Conservation (phyloP, 2,329 filamentous ascomycete species). For the Trichophyton verrucosum region DNA sequence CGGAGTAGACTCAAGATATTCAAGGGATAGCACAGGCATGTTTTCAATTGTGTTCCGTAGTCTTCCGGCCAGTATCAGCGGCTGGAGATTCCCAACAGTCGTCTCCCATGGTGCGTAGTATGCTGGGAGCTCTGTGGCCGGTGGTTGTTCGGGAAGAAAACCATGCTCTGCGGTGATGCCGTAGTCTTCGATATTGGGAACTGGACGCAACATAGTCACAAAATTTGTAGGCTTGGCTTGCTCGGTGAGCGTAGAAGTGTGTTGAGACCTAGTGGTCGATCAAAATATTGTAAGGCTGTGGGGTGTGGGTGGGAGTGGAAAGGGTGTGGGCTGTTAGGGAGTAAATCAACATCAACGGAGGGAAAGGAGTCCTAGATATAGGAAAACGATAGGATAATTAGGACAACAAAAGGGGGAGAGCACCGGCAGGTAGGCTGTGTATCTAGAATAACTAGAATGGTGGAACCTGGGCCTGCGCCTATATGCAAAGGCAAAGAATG, state of each 20-base stretch:
- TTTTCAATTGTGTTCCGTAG: slow-evolving; percentile 67
- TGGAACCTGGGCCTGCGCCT: background rate
- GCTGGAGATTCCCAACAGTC: slow-evolving; percentile 72
- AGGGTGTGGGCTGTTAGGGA: background rate
- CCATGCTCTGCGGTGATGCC: slow-evolving; percentile 55
- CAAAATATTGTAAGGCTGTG: background rate
- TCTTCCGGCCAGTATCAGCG: slow-evolving; percentile 71
- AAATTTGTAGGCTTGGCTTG: background rate
- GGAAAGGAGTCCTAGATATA: background rate
- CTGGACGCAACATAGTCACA: slow-evolving; percentile 32
- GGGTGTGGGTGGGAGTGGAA: background rate
- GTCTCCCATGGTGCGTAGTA: slow-evolving; percentile 96
- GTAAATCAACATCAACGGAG: background rate
- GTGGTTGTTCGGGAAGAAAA: slow-evolving; percentile 73
- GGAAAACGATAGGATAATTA: background rate
- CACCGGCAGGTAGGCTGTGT: background rate
- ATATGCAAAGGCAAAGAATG: background rate
- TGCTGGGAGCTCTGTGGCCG: slow-evolving; percentile 65
- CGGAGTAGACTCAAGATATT: slow-evolving; percentile 64
- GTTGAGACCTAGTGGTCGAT: background rate
- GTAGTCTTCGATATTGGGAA: slow-evolving; percentile 55
- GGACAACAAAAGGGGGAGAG: background rate
- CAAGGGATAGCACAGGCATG: slow-evolving; percentile 72
- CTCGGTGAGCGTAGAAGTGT: background rate
- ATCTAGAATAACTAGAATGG: background rate